Evolutionary conservation across 75 land plant species (phyloP).

Genomic region (Selaginella tamariscina): DNA sequence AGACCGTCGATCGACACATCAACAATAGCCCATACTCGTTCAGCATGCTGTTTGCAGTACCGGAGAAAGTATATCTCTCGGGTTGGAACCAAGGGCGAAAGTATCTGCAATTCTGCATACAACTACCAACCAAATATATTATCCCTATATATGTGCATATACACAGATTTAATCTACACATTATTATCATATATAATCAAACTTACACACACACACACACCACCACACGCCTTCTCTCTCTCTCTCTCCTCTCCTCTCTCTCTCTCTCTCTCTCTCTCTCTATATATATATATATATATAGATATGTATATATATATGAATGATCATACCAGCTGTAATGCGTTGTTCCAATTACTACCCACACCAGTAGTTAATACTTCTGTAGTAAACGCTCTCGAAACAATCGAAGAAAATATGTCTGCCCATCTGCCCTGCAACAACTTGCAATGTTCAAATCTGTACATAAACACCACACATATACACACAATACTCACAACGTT

Average conservation of each 20-base stretch:
- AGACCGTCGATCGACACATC: slow-evolving; percentile 64
- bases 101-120: slow-evolving; percentile 66
- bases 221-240: too few species aligned
- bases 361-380: slow-evolving; percentile 58
- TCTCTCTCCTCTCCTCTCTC: too few species aligned
- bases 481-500: slow-evolving; percentile 45
- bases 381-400: slow-evolving; percentile 48
- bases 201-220: too few species aligned
- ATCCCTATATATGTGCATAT: too few species aligned
- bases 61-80: slow-evolving; percentile 60
- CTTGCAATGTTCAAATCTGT: neutral
- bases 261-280: too few species aligned
- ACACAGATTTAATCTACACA: too few species aligned
- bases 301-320: neutral
- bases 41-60: slow-evolving; percentile 82
- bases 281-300: too few species aligned
- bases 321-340: slow-evolving; percentile 43
- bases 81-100: slow-evolving; percentile 66
- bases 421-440: slow-evolving; percentile 45
- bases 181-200: too few species aligned
- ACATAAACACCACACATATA: neutral
- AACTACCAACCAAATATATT: slow-evolving; percentile 24
- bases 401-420: slow-evolving; percentile 65
- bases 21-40: slow-evolving; percentile 74
- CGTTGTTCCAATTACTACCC: slow-evolving; percentile 38